phyloP scores from a whole-genome alignment of 2,329 filamentous ascomycete species.

The Pseudocercospora pini-densiflorae region DNA sequence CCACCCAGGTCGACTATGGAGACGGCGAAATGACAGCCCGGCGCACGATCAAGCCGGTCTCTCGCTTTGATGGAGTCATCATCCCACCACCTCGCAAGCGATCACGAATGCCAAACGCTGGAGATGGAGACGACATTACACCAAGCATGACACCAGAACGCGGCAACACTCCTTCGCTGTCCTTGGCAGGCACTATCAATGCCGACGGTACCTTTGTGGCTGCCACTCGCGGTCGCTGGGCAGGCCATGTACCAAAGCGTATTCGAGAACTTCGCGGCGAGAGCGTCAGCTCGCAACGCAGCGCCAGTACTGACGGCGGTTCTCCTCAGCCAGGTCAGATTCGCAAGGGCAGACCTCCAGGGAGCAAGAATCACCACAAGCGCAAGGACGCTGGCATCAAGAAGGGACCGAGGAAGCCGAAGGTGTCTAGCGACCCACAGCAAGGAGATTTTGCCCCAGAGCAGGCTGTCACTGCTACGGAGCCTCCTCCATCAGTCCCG shows the following conservation, averaged over 20 bases:
- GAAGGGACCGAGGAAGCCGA: conserved; percentile 50
- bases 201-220: conserved; percentile 29
- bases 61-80: conserved; percentile 37
- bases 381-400: conserved; percentile 55
- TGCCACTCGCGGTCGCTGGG: conserved; percentile 37
- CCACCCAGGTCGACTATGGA: conserved; percentile 35
- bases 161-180: conserved; percentile 19
- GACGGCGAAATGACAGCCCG: conserved; percentile 34
- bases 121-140: conserved; percentile 18
- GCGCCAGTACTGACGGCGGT: conserved; percentile 21
- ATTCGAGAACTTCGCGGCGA: conserved; percentile 53
- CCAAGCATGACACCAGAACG: conserved; percentile 34
- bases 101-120: conserved; percentile 23
- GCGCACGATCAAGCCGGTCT: conserved; percentile 34
- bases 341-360: conserved; percentile 46
- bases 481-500: background rate
- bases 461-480: background rate
- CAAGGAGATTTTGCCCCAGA: background rate
- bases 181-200: conserved; percentile 10
- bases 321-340: conserved; percentile 22
- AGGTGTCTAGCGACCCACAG: conserved; percentile 10
- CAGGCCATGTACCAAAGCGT: conserved; percentile 44
- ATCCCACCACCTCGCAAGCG: conserved; percentile 33
- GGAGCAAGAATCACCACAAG: conserved; percentile 52
- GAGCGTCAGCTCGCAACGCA: conserved; percentile 35